A percentile compares a stretch with the other conserved stretches of the same genome.
Conservation (phyloP, 306 rosid genomes). For the Inga leiocalycina region DNA sequence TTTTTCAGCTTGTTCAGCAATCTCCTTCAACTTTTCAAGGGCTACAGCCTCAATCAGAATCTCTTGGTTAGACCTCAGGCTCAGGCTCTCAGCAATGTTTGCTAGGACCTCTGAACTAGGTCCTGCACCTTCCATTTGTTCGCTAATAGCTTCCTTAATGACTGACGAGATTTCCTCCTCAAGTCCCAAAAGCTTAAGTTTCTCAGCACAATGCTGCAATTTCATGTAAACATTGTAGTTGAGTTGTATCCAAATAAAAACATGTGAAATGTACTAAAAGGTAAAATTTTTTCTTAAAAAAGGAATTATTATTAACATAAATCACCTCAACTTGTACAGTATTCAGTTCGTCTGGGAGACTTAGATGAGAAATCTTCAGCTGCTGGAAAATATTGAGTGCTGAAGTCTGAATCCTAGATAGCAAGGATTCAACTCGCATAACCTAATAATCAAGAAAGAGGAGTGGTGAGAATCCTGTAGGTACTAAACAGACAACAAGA, state of each 20-base stretch:
- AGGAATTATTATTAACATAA: slow-evolving; percentile 28
- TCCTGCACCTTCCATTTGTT: slow-evolving; percentile 62
- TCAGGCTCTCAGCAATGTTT: slow-evolving; percentile 69
- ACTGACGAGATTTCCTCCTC: slow-evolving; percentile 59
- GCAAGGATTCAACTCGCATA: slow-evolving; percentile 65
- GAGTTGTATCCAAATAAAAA: slow-evolving; percentile 23
- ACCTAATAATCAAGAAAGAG: slow-evolving; percentile 58
- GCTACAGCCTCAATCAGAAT: slow-evolving; percentile 91
- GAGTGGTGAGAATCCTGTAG: slow-evolving; percentile 35
- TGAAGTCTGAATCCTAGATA: slow-evolving; percentile 56
- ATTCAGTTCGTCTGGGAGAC: slow-evolving; percentile 60
- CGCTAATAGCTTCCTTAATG: slow-evolving; percentile 61
- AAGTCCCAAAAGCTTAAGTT: slow-evolving; percentile 66
- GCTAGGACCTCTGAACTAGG: slow-evolving; percentile 64
- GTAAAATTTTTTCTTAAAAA: background rate
- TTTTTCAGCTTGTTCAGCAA: slow-evolving; percentile 77
- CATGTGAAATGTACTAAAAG: slow-evolving; percentile 15
- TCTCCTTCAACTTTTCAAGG: slow-evolving; percentile 83
- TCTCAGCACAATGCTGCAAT: slow-evolving; percentile 72
- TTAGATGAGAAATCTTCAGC: slow-evolving; percentile 57
- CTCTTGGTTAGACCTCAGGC: slow-evolving; percentile 71
- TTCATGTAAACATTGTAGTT: slow-evolving; percentile 35
- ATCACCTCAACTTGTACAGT: slow-evolving; percentile 65
- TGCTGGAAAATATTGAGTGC: slow-evolving; percentile 60
- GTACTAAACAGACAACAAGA: slow-evolving; percentile 9